Percentiles rank a stretch among this genome's conserved stretches.
These are phyloP conservation scores for Calophaca sinica DNA, from an alignment of 306 rosid species.

Conservation along the genomic window DNA sequence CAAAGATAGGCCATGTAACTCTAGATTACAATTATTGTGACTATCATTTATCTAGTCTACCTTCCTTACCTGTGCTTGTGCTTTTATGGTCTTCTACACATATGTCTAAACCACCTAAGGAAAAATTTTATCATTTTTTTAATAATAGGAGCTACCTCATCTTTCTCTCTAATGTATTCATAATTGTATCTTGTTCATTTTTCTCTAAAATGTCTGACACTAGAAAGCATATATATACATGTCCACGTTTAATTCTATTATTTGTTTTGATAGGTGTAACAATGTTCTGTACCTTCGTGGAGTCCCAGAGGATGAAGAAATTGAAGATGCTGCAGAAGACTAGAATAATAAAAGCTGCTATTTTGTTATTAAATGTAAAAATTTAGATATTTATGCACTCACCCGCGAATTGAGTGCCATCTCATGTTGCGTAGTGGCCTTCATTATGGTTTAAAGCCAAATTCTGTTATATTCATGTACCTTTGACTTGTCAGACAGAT, in stretches of 20 bases:
- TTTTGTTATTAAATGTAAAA: slow-evolving; percentile 35
- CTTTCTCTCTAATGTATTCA: no score
- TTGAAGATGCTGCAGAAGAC: slow-evolving; percentile 78
- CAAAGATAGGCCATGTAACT: not conserved
- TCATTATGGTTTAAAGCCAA: not conserved
- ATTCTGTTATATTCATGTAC: not conserved
- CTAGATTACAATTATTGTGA: no score
- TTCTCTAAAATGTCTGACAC: not conserved
- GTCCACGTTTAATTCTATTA: not conserved
- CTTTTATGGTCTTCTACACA: not conserved
- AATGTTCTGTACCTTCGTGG: slow-evolving; percentile 91
- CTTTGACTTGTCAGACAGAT: not conserved
- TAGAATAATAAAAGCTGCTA: slow-evolving; percentile 46
- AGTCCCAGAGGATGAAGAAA: slow-evolving; percentile 88
- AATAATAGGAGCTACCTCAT: no score
- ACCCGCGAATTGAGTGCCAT: not conserved
- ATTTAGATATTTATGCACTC: slow-evolving; percentile 9
- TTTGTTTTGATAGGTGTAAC: slow-evolving; percentile 65
- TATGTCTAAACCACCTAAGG: not conserved
- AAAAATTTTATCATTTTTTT: no score
- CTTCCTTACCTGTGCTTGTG: not conserved
- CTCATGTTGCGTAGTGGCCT: not conserved
- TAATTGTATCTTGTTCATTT: not conserved
- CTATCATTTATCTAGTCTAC: not conserved
- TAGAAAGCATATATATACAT: not conserved